Evolutionary conservation across 1,139 yeast species (phyloP).

Genomic region (Kodamaea fungicola): DNA sequence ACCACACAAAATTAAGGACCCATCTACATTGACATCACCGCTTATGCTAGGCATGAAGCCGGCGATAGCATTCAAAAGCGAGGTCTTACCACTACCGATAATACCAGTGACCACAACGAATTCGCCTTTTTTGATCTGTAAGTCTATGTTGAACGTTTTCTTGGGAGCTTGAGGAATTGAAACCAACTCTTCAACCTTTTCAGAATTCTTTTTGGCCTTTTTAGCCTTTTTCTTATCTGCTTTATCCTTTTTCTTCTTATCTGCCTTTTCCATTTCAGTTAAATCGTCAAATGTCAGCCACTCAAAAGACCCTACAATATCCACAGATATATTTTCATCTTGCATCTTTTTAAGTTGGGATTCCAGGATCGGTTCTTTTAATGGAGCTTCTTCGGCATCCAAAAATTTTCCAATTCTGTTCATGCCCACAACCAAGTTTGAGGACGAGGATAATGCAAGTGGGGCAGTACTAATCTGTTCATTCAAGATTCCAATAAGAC

Average conservation of each 20-base stretch:
- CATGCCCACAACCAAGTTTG: constrained; percentile 65
- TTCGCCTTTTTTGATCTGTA: constrained; percentile 51
- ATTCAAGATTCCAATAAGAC: constrained; percentile 63
- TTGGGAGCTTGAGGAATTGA: constrained; percentile 7
- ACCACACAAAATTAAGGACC: constrained; percentile 43
- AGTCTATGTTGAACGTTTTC: constrained; percentile 30
- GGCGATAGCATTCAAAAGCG: constrained; percentile 57
- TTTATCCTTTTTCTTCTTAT: constrained; percentile 7
- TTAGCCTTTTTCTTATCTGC: constrained; percentile 16
- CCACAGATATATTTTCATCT: constrained; percentile 12
- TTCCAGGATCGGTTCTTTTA: constrained; percentile 14
- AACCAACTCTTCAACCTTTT: constrained; percentile 5
- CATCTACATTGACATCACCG: constrained; percentile 49
- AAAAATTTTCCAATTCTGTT: constrained; percentile 56
- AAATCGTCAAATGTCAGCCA: constrained; percentile 53
- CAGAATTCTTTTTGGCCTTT: constrained; percentile 7
- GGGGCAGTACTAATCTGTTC: constrained; percentile 62
- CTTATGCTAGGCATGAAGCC: constrained; percentile 53
- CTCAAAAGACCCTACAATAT: constrained; percentile 42
- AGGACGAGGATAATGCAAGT: constrained; percentile 61
- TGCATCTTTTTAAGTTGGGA: constrained; percentile 15
- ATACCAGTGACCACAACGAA: constrained; percentile 65
- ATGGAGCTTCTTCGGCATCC: constrained; percentile 14
- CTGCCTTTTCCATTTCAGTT: constrained; percentile 8
- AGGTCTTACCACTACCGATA: constrained; percentile 71